phyloP scores from a whole-genome alignment of 163 green algal species.

The Trebouxia gelatinosa region DNA sequence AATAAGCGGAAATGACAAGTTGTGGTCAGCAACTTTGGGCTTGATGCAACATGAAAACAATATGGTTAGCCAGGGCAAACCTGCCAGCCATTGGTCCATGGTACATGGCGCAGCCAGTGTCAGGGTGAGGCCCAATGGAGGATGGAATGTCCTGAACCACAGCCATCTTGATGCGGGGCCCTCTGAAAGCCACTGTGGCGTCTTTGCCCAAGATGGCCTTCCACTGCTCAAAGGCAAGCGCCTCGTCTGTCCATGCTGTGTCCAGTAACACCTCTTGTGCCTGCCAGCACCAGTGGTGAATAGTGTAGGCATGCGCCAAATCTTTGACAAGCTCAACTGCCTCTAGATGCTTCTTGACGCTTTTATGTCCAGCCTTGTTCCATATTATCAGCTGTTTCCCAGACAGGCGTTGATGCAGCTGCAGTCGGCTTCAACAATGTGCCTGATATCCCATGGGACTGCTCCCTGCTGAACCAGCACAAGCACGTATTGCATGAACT shows the following conservation, averaged over 20 bases:
- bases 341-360: too few relatives aligned
- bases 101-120: constrained; percentile 66
- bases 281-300: too few relatives aligned
- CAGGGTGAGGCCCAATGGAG: constrained; percentile 59
- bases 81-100: constrained; percentile 51
- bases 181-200: constrained; percentile 46
- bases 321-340: background rate
- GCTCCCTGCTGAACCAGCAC: too few relatives aligned
- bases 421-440: too few relatives aligned
- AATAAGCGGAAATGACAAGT: too few relatives aligned
- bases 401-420: too few relatives aligned
- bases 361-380: too few relatives aligned
- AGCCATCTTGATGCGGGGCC: constrained; percentile 65
- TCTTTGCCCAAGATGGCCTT: constrained; percentile 40
- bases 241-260: constrained; percentile 38
- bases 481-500: too few relatives aligned
- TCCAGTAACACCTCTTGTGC: constrained; percentile 60
- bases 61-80: background rate
- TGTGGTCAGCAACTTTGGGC: too few relatives aligned
- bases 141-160: constrained; percentile 61
- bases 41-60: background rate
- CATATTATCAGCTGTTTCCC: too few relatives aligned
- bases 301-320: background rate
- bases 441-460: too few relatives aligned
- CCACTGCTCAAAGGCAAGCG: constrained; percentile 37